A percentile compares a stretch with the other conserved stretches of the same genome.
Conservation (phyloP, 208 protist genomes). For the Trypanosoma scelopori region DNA sequence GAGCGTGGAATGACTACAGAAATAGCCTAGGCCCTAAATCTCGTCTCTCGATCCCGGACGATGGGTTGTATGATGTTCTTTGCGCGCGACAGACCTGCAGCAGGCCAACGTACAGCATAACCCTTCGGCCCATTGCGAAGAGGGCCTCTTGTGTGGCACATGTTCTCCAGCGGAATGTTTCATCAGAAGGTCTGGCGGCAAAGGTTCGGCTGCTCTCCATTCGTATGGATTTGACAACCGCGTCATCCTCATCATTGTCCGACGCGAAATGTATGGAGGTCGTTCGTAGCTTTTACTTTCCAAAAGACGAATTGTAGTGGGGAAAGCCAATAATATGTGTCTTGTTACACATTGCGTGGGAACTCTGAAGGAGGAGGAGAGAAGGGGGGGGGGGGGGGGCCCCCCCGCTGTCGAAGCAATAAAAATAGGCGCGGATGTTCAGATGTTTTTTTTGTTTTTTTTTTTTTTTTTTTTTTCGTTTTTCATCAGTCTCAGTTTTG, state of each 20-base stretch:
- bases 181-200: conserved; percentile 3
- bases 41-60: conserved; percentile 23
- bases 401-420: no score
- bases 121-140: conserved; percentile 8
- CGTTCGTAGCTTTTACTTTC: conserved; percentile 28
- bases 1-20: conserved; percentile 21
- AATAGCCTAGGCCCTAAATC: conserved; percentile 21
- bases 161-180: conserved; percentile 20
- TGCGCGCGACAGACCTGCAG: neutral
- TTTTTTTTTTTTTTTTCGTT: neutral
- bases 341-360: neutral
- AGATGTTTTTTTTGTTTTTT: neutral
- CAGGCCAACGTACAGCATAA: conserved; percentile 11
- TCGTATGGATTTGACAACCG: conserved; percentile 9
- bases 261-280: conserved; percentile 9
- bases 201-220: conserved; percentile 30
- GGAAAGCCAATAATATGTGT: neutral
- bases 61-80: conserved; percentile 13
- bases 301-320: conserved; percentile 27
- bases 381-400: neutral
- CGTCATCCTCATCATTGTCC: no score
- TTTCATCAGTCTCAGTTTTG: neutral
- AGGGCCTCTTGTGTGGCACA: conserved; percentile 7
- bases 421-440: neutral
- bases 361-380: neutral